Evolutionary conservation across 495 filamentous ascomycete species (phyloP).

Genomic region (Eremomyces bilateralis): DNA sequence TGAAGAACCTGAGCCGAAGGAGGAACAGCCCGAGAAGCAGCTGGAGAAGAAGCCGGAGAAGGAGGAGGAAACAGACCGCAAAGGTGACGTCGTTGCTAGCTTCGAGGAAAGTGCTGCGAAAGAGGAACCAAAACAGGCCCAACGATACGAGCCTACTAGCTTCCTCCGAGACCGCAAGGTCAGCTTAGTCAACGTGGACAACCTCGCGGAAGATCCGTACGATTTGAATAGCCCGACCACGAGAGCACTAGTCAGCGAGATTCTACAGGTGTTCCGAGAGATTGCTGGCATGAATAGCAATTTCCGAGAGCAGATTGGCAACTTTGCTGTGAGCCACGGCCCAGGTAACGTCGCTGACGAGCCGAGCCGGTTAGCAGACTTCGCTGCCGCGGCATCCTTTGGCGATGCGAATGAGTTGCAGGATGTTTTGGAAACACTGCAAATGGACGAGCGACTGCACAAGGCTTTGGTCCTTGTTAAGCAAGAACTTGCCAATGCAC

Average conservation of each 20-base stretch:
- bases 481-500: conserved; percentile 94
- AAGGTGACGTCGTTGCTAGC: conserved; percentile 87
- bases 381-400: conserved; percentile 82
- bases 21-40: conserved; percentile 7
- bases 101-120: conserved; percentile 63
- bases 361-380: conserved; percentile 84
- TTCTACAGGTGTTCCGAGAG: conserved; percentile 95
- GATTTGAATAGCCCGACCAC: conserved; percentile 76
- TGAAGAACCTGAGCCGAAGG: conserved; percentile 13
- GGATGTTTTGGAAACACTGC: conserved; percentile 71
- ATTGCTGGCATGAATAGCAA: conserved; percentile 79
- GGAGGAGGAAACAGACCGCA: conserved; percentile 38
- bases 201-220: conserved; percentile 65
- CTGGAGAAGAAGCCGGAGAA: conserved; percentile 30
- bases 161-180: conserved; percentile 83
- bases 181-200: conserved; percentile 85
- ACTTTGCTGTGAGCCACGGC: conserved; percentile 87
- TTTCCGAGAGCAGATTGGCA: conserved; percentile 95
- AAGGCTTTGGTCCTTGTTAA: conserved; percentile 84
- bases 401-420: conserved; percentile 84
- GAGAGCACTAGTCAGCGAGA: conserved; percentile 83
- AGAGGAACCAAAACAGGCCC: conserved; percentile 16
- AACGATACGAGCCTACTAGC: conserved; percentile 60
- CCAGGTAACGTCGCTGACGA: conserved; percentile 88
- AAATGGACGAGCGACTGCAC: conserved; percentile 72